A percentile compares a stretch with the other conserved stretches of the same genome.
Evolutionary conservation across 305 asterid species (phyloP).

Genomic region (Solanum chacoense): DNA sequence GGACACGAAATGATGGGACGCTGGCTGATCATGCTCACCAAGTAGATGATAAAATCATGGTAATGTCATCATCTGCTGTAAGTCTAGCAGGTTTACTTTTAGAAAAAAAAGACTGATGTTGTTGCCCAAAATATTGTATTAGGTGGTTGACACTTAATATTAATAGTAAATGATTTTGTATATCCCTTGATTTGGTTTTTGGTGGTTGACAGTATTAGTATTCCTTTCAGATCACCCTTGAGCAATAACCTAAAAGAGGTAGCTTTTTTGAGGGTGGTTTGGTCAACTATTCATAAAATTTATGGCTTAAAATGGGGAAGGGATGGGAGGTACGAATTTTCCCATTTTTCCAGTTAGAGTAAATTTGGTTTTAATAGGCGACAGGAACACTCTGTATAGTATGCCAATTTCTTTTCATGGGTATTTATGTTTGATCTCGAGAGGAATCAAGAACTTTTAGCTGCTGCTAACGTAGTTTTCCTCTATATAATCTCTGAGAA

Average conservation of each 20-base stretch:
- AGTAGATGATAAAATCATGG: conserved; percentile 36
- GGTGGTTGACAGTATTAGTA: not conserved
- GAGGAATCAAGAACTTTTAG: not conserved
- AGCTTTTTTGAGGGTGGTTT: not conserved
- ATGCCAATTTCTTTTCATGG: not conserved
- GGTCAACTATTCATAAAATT: not conserved
- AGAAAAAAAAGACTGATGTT: not conserved
- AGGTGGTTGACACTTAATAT: not conserved
- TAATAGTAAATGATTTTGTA: not conserved
- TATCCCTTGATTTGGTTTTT: not conserved
- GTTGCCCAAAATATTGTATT: not conserved
- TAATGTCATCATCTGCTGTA: conserved; percentile 13
- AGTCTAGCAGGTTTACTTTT: not conserved
- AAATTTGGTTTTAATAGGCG: not conserved
- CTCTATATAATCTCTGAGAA: not conserved
- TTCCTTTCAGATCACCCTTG: not conserved
- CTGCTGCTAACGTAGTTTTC: not conserved
- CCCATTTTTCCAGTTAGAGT: not conserved
- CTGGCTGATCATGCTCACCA: conserved; percentile 28
- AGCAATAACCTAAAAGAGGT: not conserved
- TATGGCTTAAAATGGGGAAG: not conserved
- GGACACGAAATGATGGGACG: conserved; percentile 19
- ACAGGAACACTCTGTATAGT: not conserved
- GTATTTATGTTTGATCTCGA: not conserved
- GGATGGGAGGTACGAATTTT: not conserved